These are phyloP conservation scores for Tolypocladium capitatum DNA, from an alignment of 2,329 filamentous ascomycete species.

Conservation along the genomic window DNA sequence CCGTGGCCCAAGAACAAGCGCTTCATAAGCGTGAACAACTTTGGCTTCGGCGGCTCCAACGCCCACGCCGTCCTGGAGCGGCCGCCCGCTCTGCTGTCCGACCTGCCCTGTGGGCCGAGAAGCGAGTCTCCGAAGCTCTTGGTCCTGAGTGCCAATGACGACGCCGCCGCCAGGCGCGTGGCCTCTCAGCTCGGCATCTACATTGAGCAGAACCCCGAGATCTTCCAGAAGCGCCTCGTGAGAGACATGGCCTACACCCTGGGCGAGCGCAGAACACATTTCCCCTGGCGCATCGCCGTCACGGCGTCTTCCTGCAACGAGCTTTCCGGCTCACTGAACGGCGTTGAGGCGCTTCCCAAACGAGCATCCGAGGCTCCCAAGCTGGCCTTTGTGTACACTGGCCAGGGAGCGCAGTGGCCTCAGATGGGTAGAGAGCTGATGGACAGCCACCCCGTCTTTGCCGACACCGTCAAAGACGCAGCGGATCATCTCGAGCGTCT, in stretches of 20 bases:
- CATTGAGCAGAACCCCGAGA: constrained; percentile 26
- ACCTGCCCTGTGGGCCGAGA: not conserved
- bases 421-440: constrained; percentile 25
- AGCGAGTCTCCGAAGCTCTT: constrained; percentile 23
- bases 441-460: constrained; percentile 20
- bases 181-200: constrained; percentile 21
- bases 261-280: constrained; percentile 27
- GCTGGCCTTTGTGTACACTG: constrained; percentile 23
- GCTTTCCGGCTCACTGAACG: constrained; percentile 29
- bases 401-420: constrained; percentile 25
- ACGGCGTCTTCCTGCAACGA: constrained; percentile 29
- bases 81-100: not conserved
- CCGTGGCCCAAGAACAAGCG: constrained; percentile 36
- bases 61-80: constrained; percentile 27
- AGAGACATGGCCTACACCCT: constrained; percentile 35
- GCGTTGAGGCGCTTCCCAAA: constrained; percentile 7
- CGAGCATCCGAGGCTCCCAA: constrained; percentile 8
- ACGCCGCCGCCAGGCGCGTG: constrained; percentile 17
- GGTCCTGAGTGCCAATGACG: constrained; percentile 25
- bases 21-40: constrained; percentile 36
- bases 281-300: constrained; percentile 30
- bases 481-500: constrained; percentile 20
- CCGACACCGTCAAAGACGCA: constrained; percentile 15
- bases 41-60: constrained; percentile 34
- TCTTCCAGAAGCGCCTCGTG: constrained; percentile 29